Percentiles rank a stretch among this genome's conserved stretches.
These are phyloP conservation scores for Metarhizium album DNA, from an alignment of 2,329 filamentous ascomycete species.

Conservation along the genomic window DNA sequence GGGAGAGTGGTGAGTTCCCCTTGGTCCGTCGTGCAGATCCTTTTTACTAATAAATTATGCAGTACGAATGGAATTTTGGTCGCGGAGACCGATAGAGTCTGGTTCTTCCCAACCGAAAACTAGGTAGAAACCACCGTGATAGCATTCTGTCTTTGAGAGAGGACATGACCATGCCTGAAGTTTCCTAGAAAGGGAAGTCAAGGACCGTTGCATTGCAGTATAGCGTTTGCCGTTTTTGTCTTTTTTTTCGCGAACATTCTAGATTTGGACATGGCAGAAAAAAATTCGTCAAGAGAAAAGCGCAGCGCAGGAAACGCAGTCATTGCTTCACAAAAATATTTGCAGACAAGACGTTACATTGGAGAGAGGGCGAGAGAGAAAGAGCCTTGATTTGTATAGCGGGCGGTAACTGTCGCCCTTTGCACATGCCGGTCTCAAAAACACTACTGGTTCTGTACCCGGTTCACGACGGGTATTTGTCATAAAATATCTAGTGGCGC, in stretches of 20 bases:
- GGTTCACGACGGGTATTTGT: neutral
- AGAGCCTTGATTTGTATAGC: neutral
- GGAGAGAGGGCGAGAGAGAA: neutral
- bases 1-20: conserved; percentile 61
- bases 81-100: conserved; percentile 43
- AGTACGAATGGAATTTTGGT: conserved; percentile 57
- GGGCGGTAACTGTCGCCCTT: neutral
- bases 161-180: neutral
- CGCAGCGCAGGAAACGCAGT: neutral
- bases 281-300: neutral
- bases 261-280: conserved; percentile 2
- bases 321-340: neutral
- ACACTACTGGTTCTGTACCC: conserved; percentile 8
- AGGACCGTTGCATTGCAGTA: neutral
- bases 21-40: conserved; percentile 1
- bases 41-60: neutral
- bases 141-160: neutral
- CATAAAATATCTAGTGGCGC: neutral
- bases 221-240: neutral
- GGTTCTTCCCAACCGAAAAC: conserved; percentile 8
- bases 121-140: neutral
- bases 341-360: neutral
- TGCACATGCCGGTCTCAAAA: neutral
- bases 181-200: neutral
- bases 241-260: neutral